Evolutionary conservation across 2,329 filamentous ascomycete genomes (phyloP).

Genomic region (Colletotrichum trifolii): DNA sequence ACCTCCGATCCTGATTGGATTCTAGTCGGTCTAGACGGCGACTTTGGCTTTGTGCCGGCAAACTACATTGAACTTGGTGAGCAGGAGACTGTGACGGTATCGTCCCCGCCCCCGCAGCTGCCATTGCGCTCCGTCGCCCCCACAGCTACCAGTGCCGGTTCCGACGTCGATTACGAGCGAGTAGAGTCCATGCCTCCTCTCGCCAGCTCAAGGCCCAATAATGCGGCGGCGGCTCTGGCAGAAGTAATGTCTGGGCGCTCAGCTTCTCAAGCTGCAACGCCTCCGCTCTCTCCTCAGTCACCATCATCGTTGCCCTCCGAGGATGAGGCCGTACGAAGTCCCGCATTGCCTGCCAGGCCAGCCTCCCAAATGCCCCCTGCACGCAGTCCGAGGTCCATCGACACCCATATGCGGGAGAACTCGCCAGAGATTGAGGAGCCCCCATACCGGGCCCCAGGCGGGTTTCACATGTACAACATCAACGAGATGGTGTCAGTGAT

Average conservation of each 20-base stretch:
- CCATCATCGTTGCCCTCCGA: conserved; percentile 43
- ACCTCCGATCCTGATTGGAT: conserved; percentile 96
- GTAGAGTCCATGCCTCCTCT: conserved; percentile 38
- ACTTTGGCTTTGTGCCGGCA: conserved; percentile 93
- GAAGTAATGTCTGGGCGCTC: conserved; percentile 63
- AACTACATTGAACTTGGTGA: conserved; percentile 89
- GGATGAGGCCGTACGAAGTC: conserved; percentile 47
- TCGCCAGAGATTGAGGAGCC: conserved; percentile 40
- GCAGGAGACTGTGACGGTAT: conserved; percentile 47
- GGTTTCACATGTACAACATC: conserved; percentile 95
- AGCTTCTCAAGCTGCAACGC: conserved; percentile 56
- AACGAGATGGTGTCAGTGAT: conserved; percentile 98
- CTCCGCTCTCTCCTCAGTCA: conserved; percentile 52
- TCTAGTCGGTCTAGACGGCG: conserved; percentile 82
- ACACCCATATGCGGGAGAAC: conserved; percentile 38
- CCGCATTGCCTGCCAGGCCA: conserved; percentile 51
- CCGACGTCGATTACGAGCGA: conserved; percentile 20
- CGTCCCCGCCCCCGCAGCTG: conserved; percentile 48
- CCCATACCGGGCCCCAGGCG: conserved; percentile 65
- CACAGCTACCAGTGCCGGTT: background rate
- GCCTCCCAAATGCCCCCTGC: conserved; percentile 41
- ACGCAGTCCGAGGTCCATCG: conserved; percentile 40
- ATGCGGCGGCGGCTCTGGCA: conserved; percentile 66
- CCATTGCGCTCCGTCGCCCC: conserved; percentile 36
- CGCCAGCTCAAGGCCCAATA: conserved; percentile 45